Evolutionary conservation across 257 asterid species (phyloP).

Genomic region (Paulownia fortunei): DNA sequence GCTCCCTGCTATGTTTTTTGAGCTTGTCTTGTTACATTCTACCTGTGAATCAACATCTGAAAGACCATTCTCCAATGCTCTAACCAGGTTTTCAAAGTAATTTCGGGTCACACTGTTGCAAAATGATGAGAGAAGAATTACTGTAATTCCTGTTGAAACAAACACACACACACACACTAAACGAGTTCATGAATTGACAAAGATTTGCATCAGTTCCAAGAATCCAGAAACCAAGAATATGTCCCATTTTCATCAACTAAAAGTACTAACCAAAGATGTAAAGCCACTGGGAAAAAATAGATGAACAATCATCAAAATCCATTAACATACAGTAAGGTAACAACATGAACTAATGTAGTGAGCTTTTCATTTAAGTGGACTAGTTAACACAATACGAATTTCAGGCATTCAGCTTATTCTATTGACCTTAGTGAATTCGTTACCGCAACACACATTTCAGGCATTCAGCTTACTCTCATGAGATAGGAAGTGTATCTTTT

Average conservation of each 20-base stretch:
- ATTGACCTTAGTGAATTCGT: background rate
- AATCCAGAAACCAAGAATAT: no score
- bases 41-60: constrained; percentile 86
- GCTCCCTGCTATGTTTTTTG: constrained; percentile 59
- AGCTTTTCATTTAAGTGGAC: no score
- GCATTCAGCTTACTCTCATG: no score
- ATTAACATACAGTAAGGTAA: background rate
- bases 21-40: constrained; percentile 50
- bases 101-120: constrained; percentile 80
- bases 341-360: no score
- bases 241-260: background rate
- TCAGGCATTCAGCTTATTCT: no score
- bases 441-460: background rate
- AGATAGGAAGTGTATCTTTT: no score
- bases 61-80: constrained; percentile 93
- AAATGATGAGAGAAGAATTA: constrained; percentile 9
- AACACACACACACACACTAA: background rate
- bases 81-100: constrained; percentile 90
- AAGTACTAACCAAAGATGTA: background rate
- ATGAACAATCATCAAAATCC: background rate
- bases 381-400: no score
- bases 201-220: constrained; percentile 6
- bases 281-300: background rate
- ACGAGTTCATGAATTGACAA: background rate
- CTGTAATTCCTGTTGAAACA: background rate